These are phyloP conservation scores for Psilocybe cubensis DNA, from an alignment of 768 basidiomycete genomes.

Conservation along the genomic window DNA sequence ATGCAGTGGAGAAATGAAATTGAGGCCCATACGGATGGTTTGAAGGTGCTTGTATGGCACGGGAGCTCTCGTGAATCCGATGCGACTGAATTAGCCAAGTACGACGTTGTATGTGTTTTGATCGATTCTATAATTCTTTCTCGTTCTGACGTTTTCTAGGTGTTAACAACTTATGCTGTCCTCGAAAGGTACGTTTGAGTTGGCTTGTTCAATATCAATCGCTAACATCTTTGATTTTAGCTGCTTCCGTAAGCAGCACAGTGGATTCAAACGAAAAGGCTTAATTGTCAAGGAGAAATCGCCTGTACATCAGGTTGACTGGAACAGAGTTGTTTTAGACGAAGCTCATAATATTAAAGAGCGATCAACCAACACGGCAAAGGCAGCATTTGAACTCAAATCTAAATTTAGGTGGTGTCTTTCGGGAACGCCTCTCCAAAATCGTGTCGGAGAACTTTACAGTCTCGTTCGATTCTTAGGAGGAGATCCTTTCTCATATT, in stretches of 20 bases:
- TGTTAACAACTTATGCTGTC: slow-evolving; percentile 87
- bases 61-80: slow-evolving; percentile 75
- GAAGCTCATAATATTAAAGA: slow-evolving; percentile 99
- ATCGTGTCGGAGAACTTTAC: slow-evolving; percentile 98
- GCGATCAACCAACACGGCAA: slow-evolving; percentile 91
- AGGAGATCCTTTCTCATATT: slow-evolving; percentile 90
- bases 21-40: slow-evolving; percentile 76
- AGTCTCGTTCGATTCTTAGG: slow-evolving; percentile 91
- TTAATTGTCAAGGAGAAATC: slow-evolving; percentile 87
- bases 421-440: slow-evolving; percentile 95
- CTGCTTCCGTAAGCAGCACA: slow-evolving; percentile 90
- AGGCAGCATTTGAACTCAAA: slow-evolving; percentile 90
- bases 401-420: slow-evolving; percentile 91
- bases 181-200: slow-evolving; percentile 57
- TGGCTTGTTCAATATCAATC: not conserved
- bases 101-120: slow-evolving; percentile 72
- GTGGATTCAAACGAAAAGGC: slow-evolving; percentile 88
- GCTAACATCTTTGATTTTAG: slow-evolving; percentile 36
- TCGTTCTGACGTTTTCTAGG: slow-evolving; percentile 37
- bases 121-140: not conserved
- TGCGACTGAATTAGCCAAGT: slow-evolving; percentile 71
- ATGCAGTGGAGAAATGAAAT: slow-evolving; percentile 97
- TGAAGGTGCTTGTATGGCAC: slow-evolving; percentile 94
- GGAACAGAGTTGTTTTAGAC: slow-evolving; percentile 86
- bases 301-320: slow-evolving; percentile 80